Conservation (phyloP, 106 monocot species). For the Allium sativum region DNA sequence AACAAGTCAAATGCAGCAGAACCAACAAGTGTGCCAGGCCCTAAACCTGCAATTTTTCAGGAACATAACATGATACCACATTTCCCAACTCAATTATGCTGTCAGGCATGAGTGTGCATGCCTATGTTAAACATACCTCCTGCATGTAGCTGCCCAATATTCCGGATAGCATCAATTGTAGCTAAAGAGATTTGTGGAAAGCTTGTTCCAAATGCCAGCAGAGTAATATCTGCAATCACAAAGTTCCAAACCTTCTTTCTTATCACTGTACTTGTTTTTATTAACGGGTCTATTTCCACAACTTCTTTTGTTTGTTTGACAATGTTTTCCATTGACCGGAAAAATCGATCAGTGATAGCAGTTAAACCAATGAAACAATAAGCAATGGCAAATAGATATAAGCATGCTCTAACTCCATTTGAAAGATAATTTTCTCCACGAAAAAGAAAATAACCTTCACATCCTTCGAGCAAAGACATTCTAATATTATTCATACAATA, state of each 20-base stretch:
- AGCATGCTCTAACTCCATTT: slow-evolving; percentile 16
- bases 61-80: too few relatives aligned
- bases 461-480: slow-evolving; percentile 13
- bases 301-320: slow-evolving; percentile 48
- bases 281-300: slow-evolving; percentile 31
- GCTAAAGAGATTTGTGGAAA: slow-evolving; percentile 89
- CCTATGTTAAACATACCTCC: slow-evolving; percentile 41
- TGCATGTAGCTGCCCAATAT: slow-evolving; percentile 57
- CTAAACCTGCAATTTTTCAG: slow-evolving; percentile 37
- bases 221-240: slow-evolving; percentile 59
- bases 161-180: slow-evolving; percentile 70
- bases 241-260: slow-evolving; percentile 75
- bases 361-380: slow-evolving; percentile 80
- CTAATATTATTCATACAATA: not conserved
- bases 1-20: slow-evolving; percentile 89
- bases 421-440: slow-evolving; percentile 34
- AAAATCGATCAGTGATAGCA: slow-evolving; percentile 61
- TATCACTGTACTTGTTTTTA: slow-evolving; percentile 18
- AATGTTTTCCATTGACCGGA: slow-evolving; percentile 70
- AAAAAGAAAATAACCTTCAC: slow-evolving; percentile 43
- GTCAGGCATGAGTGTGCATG: too few relatives aligned
- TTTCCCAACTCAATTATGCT: too few relatives aligned
- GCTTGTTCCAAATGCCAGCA: slow-evolving; percentile 82
- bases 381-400: slow-evolving; percentile 47
- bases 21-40: slow-evolving; percentile 85